Evolutionary conservation across 1,139 yeast genomes (phyloP), one percentile per base, ranked within the genome.

Genomic region (Hyphopichia wangnamkhiaoensis): DNA sequence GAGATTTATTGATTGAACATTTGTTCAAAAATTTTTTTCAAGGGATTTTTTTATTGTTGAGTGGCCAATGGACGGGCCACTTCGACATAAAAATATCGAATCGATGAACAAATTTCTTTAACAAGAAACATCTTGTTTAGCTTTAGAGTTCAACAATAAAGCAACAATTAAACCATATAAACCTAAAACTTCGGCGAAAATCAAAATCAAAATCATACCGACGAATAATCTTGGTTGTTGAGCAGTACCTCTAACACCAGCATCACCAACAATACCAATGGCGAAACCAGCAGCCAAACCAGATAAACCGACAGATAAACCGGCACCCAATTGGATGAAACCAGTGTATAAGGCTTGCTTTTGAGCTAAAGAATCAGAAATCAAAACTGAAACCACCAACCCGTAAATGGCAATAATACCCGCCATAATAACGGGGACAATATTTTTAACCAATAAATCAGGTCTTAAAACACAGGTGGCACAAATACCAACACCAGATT

Each of bases 351-450:
- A 76, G 41, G 98, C 95, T 71, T 93, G 96, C 55, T 80, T 78
- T 70, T 88, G 96, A 59, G 82, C 84, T 61, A 91, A 84, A 35
- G 93, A 80, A 57, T 91, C 93, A 36, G 97, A 87, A 51, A 94
- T 93, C 65, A 94, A 79, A 45, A 94, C 99, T 18, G 96, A 85
- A 47, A 94, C 98, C 47, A 94, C 98, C 63, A 94, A 79, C 40
- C 99, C 99, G 65, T 94, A 94, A 72, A 94, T 94, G 66, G 98
- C 97, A 71, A 94, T 87, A 65, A 94, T 94, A 87, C 99, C 99
- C 48, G 98, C 96, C 97, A 94, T 91, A 73, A 94, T 85, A 54
- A 94, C 98, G 47, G 98, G 98, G 50, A 94, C 94, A 60, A 87
- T 82, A 68, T 82, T 84, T 69, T 80, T 86, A 53, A 90, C 95